Conservation (phyloP, 495 filamentous ascomycete species). For the Poronia punctata region DNA sequence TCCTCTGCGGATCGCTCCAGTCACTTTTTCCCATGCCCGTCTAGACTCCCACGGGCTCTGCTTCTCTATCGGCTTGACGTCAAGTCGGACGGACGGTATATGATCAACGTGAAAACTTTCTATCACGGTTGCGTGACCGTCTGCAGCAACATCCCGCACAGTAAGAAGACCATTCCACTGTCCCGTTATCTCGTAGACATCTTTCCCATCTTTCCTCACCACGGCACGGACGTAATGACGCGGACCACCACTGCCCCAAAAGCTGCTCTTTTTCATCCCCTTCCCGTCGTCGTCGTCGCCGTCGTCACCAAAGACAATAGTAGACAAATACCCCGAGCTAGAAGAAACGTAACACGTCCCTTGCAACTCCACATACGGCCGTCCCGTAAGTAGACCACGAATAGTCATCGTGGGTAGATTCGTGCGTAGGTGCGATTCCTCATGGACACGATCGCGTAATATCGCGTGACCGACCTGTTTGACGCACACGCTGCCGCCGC, state of each 20-base stretch:
- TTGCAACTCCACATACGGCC: slow-evolving; percentile 35
- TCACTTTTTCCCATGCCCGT: slow-evolving; percentile 34
- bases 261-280: too few species aligned
- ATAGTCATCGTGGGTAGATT: slow-evolving; percentile 38
- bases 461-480: slow-evolving; percentile 77
- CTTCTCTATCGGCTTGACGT: slow-evolving; percentile 19
- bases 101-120: slow-evolving; percentile 26
- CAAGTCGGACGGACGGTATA: slow-evolving; percentile 14
- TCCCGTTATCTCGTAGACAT: slow-evolving; percentile 29
- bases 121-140: slow-evolving; percentile 16
- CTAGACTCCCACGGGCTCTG: slow-evolving; percentile 41
- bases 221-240: slow-evolving; percentile 14
- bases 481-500: slow-evolving; percentile 59
- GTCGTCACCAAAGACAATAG: slow-evolving; percentile 33
- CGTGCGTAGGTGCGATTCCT: slow-evolving; percentile 45
- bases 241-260: slow-evolving; percentile 6
- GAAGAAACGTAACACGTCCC: slow-evolving; percentile 32
- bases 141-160: slow-evolving; percentile 26
- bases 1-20: slow-evolving; percentile 23
- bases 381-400: slow-evolving; percentile 35
- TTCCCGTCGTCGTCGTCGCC: slow-evolving; percentile 28
- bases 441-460: slow-evolving; percentile 37
- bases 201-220: neutral
- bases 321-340: slow-evolving; percentile 28
- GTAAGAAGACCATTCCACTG: slow-evolving; percentile 37